Conservation (phyloP, 345 rosid species). For the Bruguiera gymnorhiza region DNA sequence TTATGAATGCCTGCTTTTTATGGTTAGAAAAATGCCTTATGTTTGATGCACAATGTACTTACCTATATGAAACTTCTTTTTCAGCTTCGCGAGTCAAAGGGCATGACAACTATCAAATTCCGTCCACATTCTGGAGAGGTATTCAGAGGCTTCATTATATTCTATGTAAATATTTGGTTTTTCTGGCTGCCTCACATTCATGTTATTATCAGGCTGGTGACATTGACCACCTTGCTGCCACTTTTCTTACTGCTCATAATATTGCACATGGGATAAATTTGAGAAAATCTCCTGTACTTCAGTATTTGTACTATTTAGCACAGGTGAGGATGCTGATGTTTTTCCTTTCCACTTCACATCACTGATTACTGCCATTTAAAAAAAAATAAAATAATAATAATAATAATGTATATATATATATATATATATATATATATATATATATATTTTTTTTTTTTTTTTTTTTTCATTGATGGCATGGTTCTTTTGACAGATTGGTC, state of each 20-base stretch:
- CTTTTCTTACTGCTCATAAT: conserved; percentile 88
- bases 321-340: conserved; percentile 46
- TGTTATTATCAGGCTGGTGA: conserved; percentile 81
- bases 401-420: not conserved
- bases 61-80: conserved; percentile 18
- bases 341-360: not conserved
- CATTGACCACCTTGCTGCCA: conserved; percentile 98
- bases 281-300: conserved; percentile 99
- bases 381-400: not conserved
- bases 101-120: conserved; percentile 93
- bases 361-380: not conserved
- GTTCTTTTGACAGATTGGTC: conserved; percentile 66
- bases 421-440: not conserved
- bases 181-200: conserved; percentile 10
- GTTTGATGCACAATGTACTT: conserved; percentile 14
- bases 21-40: not conserved
- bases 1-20: not conserved
- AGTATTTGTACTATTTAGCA: conserved; percentile 91
- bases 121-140: conserved; percentile 99
- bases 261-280: conserved; percentile 97
- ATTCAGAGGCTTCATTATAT: conserved; percentile 6
- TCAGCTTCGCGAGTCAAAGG: conserved; percentile 98
- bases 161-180: not conserved
- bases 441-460: too few species aligned
- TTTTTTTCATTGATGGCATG: conserved; percentile 13